These are phyloP conservation scores for Funneliformis geosporum DNA, from an alignment of 192 early-diverging fungal species.

Conservation along the genomic window DNA sequence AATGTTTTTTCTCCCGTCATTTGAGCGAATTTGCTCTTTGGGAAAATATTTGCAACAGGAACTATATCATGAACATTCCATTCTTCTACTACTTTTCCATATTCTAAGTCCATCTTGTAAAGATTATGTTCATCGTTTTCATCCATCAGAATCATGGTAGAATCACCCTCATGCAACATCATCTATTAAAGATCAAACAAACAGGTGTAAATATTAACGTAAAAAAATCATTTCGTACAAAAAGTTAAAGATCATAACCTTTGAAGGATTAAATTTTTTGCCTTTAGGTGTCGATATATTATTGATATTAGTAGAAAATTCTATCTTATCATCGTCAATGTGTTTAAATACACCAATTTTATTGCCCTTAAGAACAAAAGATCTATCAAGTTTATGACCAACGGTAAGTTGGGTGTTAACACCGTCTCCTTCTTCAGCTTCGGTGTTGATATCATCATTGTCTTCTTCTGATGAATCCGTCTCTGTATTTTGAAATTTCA, in stretches of 20 bases:
- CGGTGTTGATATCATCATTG: slow-evolving; percentile 26
- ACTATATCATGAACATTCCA: slow-evolving; percentile 83
- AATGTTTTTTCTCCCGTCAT: slow-evolving; percentile 74
- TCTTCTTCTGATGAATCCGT: slow-evolving; percentile 31
- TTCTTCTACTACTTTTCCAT: slow-evolving; percentile 91
- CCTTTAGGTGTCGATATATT: slow-evolving; percentile 64
- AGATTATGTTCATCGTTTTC: slow-evolving; percentile 68
- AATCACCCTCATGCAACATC: slow-evolving; percentile 88
- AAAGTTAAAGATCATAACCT: slow-evolving; percentile 13
- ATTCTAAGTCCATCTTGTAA: slow-evolving; percentile 89
- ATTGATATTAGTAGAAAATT: slow-evolving; percentile 81
- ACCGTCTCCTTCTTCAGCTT: slow-evolving; percentile 32
- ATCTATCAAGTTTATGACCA: slow-evolving; percentile 82
- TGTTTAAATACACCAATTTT: slow-evolving; percentile 89
- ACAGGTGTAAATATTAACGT: neutral
- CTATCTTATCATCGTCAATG: slow-evolving; percentile 68
- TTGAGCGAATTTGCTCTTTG: slow-evolving; percentile 77
- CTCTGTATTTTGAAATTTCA: neutral
- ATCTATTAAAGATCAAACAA: slow-evolving; percentile 42
- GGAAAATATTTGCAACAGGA: slow-evolving; percentile 66
- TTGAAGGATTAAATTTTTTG: slow-evolving; percentile 63
- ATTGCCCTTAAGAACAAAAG: slow-evolving; percentile 88
- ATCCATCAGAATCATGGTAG: slow-evolving; percentile 76
- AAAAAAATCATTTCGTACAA: neutral
- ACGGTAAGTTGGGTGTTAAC: slow-evolving; percentile 77